These are phyloP conservation scores for Fistulifera pelliculosa DNA, from an alignment of 108 stramenopile species.

Conservation along the genomic window DNA sequence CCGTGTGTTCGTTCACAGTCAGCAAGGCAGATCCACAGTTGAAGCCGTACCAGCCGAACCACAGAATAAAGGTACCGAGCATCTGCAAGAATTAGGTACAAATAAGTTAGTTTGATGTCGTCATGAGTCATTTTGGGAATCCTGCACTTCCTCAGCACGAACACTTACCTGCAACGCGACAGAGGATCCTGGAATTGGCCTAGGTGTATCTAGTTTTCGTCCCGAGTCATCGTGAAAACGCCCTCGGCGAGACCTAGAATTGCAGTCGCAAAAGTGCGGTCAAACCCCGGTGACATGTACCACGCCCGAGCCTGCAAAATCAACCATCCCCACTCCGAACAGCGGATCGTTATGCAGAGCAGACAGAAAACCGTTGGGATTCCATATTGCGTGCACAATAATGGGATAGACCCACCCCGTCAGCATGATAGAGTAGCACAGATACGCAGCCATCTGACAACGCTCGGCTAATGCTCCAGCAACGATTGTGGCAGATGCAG, in stretches of 20 bases:
- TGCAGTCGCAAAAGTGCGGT: constrained; percentile 57
- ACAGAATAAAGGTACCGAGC: constrained; percentile 43
- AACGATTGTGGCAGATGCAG: constrained; percentile 85
- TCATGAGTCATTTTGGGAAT: background rate
- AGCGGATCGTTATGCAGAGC: constrained; percentile 14
- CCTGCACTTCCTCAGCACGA: constrained; percentile 1
- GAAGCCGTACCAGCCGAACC: constrained; percentile 50
- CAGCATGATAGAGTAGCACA: constrained; percentile 66
- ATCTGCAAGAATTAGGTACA: constrained; percentile 1
- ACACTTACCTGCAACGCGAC: constrained; percentile 38
- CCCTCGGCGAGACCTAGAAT: constrained; percentile 50
- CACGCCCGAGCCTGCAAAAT: constrained; percentile 79
- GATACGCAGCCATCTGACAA: constrained; percentile 83
- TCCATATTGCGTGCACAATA: constrained; percentile 78
- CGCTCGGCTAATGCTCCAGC: constrained; percentile 93
- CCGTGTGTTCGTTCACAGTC: background rate
- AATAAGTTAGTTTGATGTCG: background rate
- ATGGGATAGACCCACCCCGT: constrained; percentile 86
- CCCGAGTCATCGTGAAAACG: constrained; percentile 46
- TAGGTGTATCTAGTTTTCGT: constrained; percentile 26
- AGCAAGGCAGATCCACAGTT: constrained; percentile 14
- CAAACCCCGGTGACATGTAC: constrained; percentile 80
- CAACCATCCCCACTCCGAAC: constrained; percentile 47
- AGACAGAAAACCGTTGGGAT: constrained; percentile 54
- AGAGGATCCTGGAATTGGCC: constrained; percentile 33